Base-by-base conservation (phyloP, 371 early-diverging fungal genomes). In the Mucor racemosus region DNA sequence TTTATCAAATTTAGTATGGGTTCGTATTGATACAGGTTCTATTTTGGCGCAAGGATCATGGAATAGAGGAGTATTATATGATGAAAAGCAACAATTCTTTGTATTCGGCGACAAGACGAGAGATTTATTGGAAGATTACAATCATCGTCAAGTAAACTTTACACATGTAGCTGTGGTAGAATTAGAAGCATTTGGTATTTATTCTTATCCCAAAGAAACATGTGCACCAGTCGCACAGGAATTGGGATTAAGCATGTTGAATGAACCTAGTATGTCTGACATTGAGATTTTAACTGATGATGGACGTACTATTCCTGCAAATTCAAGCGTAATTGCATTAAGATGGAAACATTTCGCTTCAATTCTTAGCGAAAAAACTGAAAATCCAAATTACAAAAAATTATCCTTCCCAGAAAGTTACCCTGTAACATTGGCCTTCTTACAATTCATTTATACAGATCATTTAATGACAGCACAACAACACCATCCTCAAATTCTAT, bases 91-190 rank as follows among this genome's bases (percentile, higher is more conserved):
- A 53, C 84, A 84, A 19, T 86, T 89, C 61, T 77, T 89, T 15
- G 84, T 93, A 15, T 85, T 93, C 72, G 93, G 94, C 9, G 83
- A 94, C 68, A 87, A 84, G 34, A 76, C 84, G n/a, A 83, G 93
- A 11, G 85, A 82, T 39, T 75, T 93, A 33, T 76, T 86, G 5
- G 87, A 90, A 34, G 94, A 94, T 68, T 94, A 94, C 65, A 86
- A 91, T 60, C 85, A 88, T 59, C 87, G 94, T 26, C 90, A 88
- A 62, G 82, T 90, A 44, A 94, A 93, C 72, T 94, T 90, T 78
- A 81, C 87, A 64, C 91, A 94, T 67, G 75, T 91, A 26, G 86
- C 90, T 13, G 75, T 87, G 5, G 86, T 94, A 0, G 87, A 92
- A 54, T 63, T 93, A 62, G 90, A 92, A 64, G 89, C 93, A 0